Conservation (phyloP, 352 stramenopile species). For the Pilasporangium apinafurcum region DNA sequence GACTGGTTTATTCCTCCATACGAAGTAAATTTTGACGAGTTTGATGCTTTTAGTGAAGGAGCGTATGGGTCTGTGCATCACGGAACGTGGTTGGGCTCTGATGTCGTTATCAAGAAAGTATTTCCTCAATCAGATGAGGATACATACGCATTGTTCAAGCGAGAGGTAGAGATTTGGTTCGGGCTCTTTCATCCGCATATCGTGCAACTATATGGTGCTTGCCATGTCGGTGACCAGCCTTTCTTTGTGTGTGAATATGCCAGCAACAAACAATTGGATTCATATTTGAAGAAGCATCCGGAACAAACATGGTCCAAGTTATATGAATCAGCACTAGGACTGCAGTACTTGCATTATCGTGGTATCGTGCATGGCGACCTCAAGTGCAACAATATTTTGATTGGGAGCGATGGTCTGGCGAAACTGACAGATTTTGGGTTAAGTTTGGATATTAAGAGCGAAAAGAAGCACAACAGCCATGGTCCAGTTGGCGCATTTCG, state of each 20-base stretch:
- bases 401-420: neutral
- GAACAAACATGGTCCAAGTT: slow-evolving; percentile 12
- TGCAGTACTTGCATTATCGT: slow-evolving; percentile 40
- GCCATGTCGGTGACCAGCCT: slow-evolving; percentile 3
- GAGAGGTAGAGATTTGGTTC: slow-evolving; percentile 8
- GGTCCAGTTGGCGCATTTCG: too few species aligned
- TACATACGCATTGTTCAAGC: slow-evolving; percentile 10
- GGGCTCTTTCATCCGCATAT: slow-evolving; percentile 6
- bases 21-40: slow-evolving; percentile 1
- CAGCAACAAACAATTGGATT: neutral
- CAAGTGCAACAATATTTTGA: slow-evolving; percentile 52
- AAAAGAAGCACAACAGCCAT: too few species aligned
- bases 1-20: slow-evolving; percentile 5
- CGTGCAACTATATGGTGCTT: slow-evolving; percentile 7
- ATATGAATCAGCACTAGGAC: slow-evolving; percentile 9
- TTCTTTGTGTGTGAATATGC: slow-evolving; percentile 3
- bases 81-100: slow-evolving; percentile 1
- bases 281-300: slow-evolving; percentile 11
- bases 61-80: slow-evolving; percentile 1
- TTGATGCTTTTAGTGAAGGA: neutral
- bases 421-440: slow-evolving; percentile 4
- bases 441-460: too few species aligned
- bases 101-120: slow-evolving; percentile 7
- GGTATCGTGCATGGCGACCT: slow-evolving; percentile 62
- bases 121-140: slow-evolving; percentile 13